These are phyloP conservation scores for Fusarium zealandicum DNA, from an alignment of 2,329 filamentous ascomycete species.

Conservation along the genomic window DNA sequence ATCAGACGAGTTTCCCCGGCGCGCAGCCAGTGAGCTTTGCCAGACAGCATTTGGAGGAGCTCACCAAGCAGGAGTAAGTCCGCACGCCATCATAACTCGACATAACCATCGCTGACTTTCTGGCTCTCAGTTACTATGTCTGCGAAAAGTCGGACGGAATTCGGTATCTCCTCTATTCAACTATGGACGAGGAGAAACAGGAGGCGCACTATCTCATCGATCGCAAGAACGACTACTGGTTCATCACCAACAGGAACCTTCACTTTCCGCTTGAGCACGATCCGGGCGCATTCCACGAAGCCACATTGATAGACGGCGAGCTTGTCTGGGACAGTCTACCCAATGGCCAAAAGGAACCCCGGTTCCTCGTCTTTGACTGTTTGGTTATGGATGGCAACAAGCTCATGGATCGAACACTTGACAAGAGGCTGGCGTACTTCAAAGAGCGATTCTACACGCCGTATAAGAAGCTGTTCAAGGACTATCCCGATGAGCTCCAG, in stretches of 20 bases:
- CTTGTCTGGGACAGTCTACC: slow-evolving; percentile 83
- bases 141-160: slow-evolving; percentile 99
- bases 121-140: slow-evolving; percentile 77
- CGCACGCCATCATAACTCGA: neutral
- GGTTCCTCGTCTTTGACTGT: slow-evolving; percentile 94
- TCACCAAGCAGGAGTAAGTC: slow-evolving; percentile 76
- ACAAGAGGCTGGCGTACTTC: slow-evolving; percentile 90
- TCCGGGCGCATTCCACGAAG: slow-evolving; percentile 73
- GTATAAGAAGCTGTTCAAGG: slow-evolving; percentile 67
- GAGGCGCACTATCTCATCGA: slow-evolving; percentile 94
- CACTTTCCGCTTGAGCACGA: slow-evolving; percentile 80
- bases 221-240: slow-evolving; percentile 97
- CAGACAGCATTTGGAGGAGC: slow-evolving; percentile 79
- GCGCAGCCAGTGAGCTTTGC: slow-evolving; percentile 96
- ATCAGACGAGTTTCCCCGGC: slow-evolving; percentile 76
- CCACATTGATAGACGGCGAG: slow-evolving; percentile 91
- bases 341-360: slow-evolving; percentile 72
- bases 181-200: slow-evolving; percentile 63
- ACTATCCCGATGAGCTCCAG: slow-evolving; percentile 72
- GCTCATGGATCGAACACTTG: slow-evolving; percentile 79
- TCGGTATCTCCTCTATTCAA: slow-evolving; percentile 92
- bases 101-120: slow-evolving; percentile 8
- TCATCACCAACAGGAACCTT: slow-evolving; percentile 70
- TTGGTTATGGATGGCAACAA: slow-evolving; percentile 79
- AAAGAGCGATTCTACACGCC: slow-evolving; percentile 77